Evolutionary conservation across 2,329 filamentous ascomycete genomes (phyloP), one percentile per base, ranked within the genome.

Genomic region (Byssoonygena ceratinophila): DNA sequence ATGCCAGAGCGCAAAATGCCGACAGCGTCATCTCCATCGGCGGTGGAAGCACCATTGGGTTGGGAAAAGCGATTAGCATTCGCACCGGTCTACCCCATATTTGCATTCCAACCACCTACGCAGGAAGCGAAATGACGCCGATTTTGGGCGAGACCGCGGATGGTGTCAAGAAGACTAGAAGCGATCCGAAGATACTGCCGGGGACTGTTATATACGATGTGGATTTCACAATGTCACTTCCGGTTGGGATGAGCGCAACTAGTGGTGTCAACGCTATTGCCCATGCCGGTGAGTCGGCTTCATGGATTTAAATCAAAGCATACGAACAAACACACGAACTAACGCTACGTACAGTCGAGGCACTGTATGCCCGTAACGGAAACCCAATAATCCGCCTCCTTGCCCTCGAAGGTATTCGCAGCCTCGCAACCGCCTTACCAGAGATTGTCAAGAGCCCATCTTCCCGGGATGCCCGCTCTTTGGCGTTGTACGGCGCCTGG

Each of bases 221-320:
- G 16, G 74, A 81, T 59, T 66, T 83, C 51, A 83, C 80, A 0
- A 71, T 81, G 72, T 78, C 75, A 1, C 66, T 84, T 22, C 80
- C 81, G 0, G 60, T 66, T 1, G 64, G 62, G 0, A 68, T 81
- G 63, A 79, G 73, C 56, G 73, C 75, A 1, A 79, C 75, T 0
- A 82, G 79, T 54, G 81, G 81, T 43, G 72, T 84, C 45, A 84
- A 84, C 61, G 80, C 81, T 0, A 81, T 84, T 64, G 81, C 81
- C 1, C 81, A 84, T 65, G 75, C 79, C 39, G 72, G 73, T 76
- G 54, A 56, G 67, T 60, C 39, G 25, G n/a, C 29, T 39, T 7
- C n/a, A n/a, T n/a, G n/a, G n/a, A n/a, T n/a, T n/a, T n/a, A n/a
- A n/a, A n/a, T n/a, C n/a, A n/a, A n/a, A n/a, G n/a, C n/a, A n/a